Percentiles rank a stretch among this genome's conserved stretches.
These are phyloP conservation scores for Pythium dissimile DNA, from an alignment of 352 stramenopile genomes.

Conservation along the genomic window DNA sequence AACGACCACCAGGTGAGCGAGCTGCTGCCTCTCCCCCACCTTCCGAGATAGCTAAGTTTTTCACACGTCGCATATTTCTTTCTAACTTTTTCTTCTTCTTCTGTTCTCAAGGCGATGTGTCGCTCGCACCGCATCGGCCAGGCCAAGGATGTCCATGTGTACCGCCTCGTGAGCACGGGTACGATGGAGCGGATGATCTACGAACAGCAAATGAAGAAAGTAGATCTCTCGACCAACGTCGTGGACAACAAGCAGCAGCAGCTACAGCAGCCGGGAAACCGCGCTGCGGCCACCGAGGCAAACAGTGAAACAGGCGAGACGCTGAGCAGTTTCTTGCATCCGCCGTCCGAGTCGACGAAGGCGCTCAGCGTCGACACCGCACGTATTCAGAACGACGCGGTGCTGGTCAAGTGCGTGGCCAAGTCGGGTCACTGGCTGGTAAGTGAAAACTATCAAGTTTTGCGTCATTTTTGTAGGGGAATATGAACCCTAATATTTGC, in stretches of 20 bases:
- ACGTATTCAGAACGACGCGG: slow-evolving; percentile 42
- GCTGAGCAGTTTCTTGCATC: slow-evolving; percentile 62
- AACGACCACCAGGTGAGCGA: slow-evolving; percentile 84
- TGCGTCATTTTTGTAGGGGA: not conserved
- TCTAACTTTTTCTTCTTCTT: slow-evolving; percentile 4
- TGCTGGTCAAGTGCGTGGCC: slow-evolving; percentile 58
- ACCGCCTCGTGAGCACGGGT: slow-evolving; percentile 89
- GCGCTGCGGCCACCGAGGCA: not conserved
- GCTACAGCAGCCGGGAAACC: not conserved
- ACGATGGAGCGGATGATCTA: slow-evolving; percentile 93
- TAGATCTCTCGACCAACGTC: slow-evolving; percentile 71
- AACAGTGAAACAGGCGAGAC: slow-evolving; percentile 6
- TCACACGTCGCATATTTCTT: slow-evolving; percentile 1
- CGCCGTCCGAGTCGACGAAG: slow-evolving; percentile 32
- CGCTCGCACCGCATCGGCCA: slow-evolving; percentile 89
- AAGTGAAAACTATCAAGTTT: slow-evolving; percentile 19
- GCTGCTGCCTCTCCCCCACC: too few species aligned
- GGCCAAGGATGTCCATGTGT: slow-evolving; percentile 88
- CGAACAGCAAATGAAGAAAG: slow-evolving; percentile 88
- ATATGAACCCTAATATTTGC: not conserved
- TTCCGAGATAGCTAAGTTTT: not conserved
- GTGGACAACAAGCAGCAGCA: slow-evolving; percentile 47
- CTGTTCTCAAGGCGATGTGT: slow-evolving; percentile 84
- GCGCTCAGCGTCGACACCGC: slow-evolving; percentile 33
- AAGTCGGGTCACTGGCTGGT: slow-evolving; percentile 62